Evolutionary conservation across 441 rosid genomes (phyloP).

Genomic region (Populus hybrid): DNA sequence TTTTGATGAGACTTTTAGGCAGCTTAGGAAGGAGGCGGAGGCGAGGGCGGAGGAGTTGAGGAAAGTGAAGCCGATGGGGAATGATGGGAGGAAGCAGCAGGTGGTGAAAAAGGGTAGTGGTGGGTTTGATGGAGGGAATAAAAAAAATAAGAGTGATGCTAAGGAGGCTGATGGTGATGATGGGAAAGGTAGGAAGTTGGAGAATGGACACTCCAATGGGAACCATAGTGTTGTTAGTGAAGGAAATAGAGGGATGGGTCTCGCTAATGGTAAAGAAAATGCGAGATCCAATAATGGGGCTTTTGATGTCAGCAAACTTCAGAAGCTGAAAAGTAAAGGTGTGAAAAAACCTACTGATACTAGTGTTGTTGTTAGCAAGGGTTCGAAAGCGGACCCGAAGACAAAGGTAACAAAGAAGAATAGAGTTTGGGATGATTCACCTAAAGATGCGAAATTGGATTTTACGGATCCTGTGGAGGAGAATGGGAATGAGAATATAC

Average conservation of each 20-base stretch:
- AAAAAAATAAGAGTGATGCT: slow-evolving; percentile 40
- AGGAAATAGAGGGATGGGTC: slow-evolving; percentile 44
- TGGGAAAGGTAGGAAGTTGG: slow-evolving; percentile 41
- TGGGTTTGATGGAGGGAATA: slow-evolving; percentile 52
- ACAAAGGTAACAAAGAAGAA: slow-evolving; percentile 77
- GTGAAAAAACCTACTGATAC: slow-evolving; percentile 69
- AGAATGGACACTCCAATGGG: slow-evolving; percentile 64
- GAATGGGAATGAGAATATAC: slow-evolving; percentile 48
- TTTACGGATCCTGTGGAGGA: slow-evolving; percentile 64
- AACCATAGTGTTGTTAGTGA: slow-evolving; percentile 31
- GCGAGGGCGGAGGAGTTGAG: slow-evolving; percentile 84
- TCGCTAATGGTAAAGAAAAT: slow-evolving; percentile 78
- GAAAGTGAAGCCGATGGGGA: slow-evolving; percentile 56
- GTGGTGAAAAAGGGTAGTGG: slow-evolving; percentile 47
- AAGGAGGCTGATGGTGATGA: slow-evolving; percentile 51
- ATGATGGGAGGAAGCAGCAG: slow-evolving; percentile 51
- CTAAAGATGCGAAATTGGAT: slow-evolving; percentile 67
- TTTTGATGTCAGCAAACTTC: slow-evolving; percentile 88
- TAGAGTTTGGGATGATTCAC: slow-evolving; percentile 92
- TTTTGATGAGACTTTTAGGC: slow-evolving; percentile 88
- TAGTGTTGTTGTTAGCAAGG: slow-evolving; percentile 53
- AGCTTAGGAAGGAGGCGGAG: slow-evolving; percentile 87
- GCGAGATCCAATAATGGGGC: slow-evolving; percentile 61
- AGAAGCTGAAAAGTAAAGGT: slow-evolving; percentile 78
- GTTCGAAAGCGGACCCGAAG: slow-evolving; percentile 68